A percentile compares a stretch with the other conserved stretches of the same genome.
Evolutionary conservation across 1,284 basidiomycete genomes (phyloP).

Genomic region (Xanthoconium separans): DNA sequence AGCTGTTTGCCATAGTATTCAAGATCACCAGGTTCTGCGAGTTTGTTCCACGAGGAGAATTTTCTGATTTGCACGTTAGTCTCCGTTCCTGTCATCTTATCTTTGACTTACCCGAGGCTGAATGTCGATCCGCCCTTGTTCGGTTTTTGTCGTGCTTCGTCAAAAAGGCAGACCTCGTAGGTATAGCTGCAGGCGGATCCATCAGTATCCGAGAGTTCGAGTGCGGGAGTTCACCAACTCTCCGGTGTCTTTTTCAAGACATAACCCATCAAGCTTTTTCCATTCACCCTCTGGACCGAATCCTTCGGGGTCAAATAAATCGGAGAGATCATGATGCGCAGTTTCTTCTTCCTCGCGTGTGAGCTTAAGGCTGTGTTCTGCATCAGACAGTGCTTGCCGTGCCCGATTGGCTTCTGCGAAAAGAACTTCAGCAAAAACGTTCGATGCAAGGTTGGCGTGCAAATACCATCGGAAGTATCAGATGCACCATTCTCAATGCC

Average conservation of each 20-base stretch:
- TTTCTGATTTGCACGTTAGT: conserved; percentile 43
- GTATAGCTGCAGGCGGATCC: conserved; percentile 64
- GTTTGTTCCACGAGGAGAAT: conserved; percentile 76
- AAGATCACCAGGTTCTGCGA: conserved; percentile 55
- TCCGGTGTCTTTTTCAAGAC: conserved; percentile 81
- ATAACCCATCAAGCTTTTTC: conserved; percentile 89
- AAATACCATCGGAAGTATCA: conserved; percentile 46
- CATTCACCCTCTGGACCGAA: conserved; percentile 90
- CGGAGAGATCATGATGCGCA: conserved; percentile 53
- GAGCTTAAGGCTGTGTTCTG: conserved; percentile 51
- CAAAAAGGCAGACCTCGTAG: conserved; percentile 96
- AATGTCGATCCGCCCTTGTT: conserved; percentile 79
- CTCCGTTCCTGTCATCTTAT: neutral
- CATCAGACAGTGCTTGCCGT: conserved; percentile 62
- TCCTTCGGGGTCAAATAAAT: conserved; percentile 61
- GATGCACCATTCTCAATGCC: conserved; percentile 51
- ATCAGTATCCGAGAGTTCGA: conserved; percentile 7
- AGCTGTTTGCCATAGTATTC: conserved; percentile 81
- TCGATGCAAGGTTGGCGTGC: neutral
- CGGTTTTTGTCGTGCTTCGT: conserved; percentile 85
- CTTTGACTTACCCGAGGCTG: conserved; percentile 74
- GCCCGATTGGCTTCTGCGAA: conserved; percentile 54
- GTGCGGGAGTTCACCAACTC: conserved; percentile 59
- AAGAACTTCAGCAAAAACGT: neutral
- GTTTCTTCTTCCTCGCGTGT: conserved; percentile 48